Evolutionary conservation across 2,329 filamentous ascomycete species (phyloP).

Genomic region (Diaporthe ampelina): DNA sequence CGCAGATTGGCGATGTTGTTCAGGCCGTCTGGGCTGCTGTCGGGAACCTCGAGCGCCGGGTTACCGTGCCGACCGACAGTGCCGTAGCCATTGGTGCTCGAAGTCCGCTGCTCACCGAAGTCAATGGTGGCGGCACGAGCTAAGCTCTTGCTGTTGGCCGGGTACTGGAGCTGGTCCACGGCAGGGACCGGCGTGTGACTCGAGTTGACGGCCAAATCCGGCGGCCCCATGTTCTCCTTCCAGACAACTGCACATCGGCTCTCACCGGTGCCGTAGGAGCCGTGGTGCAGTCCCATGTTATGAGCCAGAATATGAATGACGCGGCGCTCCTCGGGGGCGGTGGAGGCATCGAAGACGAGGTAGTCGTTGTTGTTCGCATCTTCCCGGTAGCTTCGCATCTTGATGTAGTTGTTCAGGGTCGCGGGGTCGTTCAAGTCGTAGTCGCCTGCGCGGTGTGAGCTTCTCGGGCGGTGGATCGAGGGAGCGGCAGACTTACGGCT

Average conservation of each 20-base stretch:
- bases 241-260: slow-evolving; percentile 65
- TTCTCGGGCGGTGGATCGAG: too few relatives aligned
- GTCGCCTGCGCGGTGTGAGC: slow-evolving; percentile 38
- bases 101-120: slow-evolving; percentile 81
- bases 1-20: slow-evolving; percentile 84
- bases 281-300: slow-evolving; percentile 92
- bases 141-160: slow-evolving; percentile 79
- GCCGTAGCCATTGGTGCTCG: slow-evolving; percentile 76
- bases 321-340: slow-evolving; percentile 87
- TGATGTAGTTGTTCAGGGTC: slow-evolving; percentile 89
- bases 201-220: slow-evolving; percentile 87
- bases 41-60: slow-evolving; percentile 85
- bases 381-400: slow-evolving; percentile 64
- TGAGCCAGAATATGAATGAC: slow-evolving; percentile 95
- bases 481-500: slow-evolving; percentile 56
- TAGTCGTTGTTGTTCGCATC: slow-evolving; percentile 71
- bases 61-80: slow-evolving; percentile 81
- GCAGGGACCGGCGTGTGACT: slow-evolving; percentile 59
- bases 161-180: slow-evolving; percentile 41
- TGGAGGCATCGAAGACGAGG: slow-evolving; percentile 84
- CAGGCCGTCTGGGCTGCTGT: slow-evolving; percentile 76
- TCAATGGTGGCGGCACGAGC: slow-evolving; percentile 98
- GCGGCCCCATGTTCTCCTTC: slow-evolving; percentile 41
- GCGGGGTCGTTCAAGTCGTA: slow-evolving; percentile 89
- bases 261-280: slow-evolving; percentile 89